Conservation (phyloP, 1,284 basidiomycete species). For the Xerocomus minutiporus region DNA sequence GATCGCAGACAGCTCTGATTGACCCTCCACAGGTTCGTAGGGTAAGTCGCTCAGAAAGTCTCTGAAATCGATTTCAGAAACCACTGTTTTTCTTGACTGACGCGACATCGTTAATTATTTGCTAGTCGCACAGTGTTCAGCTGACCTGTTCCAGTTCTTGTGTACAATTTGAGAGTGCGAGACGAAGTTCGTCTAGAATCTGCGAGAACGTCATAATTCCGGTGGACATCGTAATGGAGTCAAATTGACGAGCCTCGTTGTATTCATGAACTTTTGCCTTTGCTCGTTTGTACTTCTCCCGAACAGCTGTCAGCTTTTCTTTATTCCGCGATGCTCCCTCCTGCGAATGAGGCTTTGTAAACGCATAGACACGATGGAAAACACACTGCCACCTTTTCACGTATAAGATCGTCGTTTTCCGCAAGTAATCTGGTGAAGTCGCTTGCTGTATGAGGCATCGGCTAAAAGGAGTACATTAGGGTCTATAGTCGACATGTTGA, state of each 20-base stretch:
- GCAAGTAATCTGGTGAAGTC: conserved; percentile 14
- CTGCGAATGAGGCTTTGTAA: conserved; percentile 10
- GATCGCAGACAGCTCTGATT: conserved; percentile 14
- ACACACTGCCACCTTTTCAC: conserved; percentile 14
- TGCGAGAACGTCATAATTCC: conserved; percentile 10
- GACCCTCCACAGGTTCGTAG: conserved; percentile 15
- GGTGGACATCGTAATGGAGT: background rate
- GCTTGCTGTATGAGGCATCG: conserved; percentile 1
- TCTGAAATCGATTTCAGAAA: conserved; percentile 19
- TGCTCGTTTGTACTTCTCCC: conserved; percentile 21
- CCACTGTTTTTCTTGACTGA: conserved; percentile 12
- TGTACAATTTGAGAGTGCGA: conserved; percentile 12
- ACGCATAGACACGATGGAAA: background rate
- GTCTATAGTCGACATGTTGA: background rate
- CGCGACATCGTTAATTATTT: background rate
- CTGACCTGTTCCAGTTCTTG: conserved; percentile 25
- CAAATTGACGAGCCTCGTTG: conserved; percentile 17
- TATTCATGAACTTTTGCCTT: conserved; percentile 19
- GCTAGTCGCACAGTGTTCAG: background rate
- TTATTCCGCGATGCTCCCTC: conserved; percentile 8
- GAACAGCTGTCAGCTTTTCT: conserved; percentile 14
- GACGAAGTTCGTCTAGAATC: conserved; percentile 19
- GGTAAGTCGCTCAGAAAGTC: conserved; percentile 2
- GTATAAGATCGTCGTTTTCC: conserved; percentile 16
- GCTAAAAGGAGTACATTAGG: conserved; percentile 13